Percentiles rank a stretch among this genome's conserved stretches.
Evolutionary conservation across 495 filamentous ascomycete genomes (phyloP).

Genomic region (Penicillium salamii): DNA sequence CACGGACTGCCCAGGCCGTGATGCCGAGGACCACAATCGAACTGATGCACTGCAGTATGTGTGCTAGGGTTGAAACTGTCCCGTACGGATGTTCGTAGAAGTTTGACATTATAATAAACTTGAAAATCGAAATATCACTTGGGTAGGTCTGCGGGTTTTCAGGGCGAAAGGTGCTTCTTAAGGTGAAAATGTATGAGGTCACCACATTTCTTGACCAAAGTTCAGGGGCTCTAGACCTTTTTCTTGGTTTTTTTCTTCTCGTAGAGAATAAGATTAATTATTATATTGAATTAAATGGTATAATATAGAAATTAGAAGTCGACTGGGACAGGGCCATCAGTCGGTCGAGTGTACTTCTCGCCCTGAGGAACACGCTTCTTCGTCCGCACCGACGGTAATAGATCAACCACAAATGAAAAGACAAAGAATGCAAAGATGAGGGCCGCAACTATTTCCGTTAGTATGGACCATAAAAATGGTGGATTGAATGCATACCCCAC

Average conservation of each 20-base stretch:
- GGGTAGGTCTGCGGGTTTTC: too few species aligned
- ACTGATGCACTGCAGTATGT: slow-evolving; percentile 12
- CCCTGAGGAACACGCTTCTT: slow-evolving; percentile 36
- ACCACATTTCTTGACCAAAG: slow-evolving; percentile 4
- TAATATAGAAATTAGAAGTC: background rate
- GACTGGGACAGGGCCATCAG: background rate
- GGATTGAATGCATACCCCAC: slow-evolving; percentile 47
- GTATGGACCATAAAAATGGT: background rate
- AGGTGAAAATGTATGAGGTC: slow-evolving; percentile 3
- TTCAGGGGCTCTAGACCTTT: background rate
- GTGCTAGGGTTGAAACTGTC: slow-evolving; percentile 4
- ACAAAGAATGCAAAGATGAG: slow-evolving; percentile 80
- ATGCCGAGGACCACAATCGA: slow-evolving; percentile 22
- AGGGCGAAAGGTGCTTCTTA: too few species aligned
- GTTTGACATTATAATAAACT: background rate
- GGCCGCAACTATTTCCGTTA: slow-evolving; percentile 51
- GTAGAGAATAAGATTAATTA: too few species aligned
- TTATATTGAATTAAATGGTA: background rate
- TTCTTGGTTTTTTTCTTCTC: too few species aligned
- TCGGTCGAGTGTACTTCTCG: slow-evolving; percentile 12
- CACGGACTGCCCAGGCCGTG: slow-evolving; percentile 17
- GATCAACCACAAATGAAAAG: slow-evolving; percentile 74
- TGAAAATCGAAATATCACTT: too few species aligned
- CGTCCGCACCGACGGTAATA: slow-evolving; percentile 66
- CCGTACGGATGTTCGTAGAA: slow-evolving; percentile 1